phyloP scores from a whole-genome alignment of 768 basidiomycete genomes.

The Phylloporus sp. region DNA sequence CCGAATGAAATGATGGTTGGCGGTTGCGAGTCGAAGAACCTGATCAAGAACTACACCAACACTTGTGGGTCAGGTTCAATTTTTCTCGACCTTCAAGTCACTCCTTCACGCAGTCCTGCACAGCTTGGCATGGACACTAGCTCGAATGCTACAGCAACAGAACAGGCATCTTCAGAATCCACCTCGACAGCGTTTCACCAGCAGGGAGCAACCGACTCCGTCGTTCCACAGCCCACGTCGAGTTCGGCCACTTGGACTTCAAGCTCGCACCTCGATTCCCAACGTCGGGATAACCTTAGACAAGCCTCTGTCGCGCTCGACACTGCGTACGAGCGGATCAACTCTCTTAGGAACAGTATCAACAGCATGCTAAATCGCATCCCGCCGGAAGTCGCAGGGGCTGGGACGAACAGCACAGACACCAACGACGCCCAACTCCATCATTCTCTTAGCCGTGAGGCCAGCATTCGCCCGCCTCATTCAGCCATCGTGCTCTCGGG shows the following conservation, averaged over 20 bases:
- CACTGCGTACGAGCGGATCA: conserved; percentile 50
- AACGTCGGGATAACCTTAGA: conserved; percentile 38
- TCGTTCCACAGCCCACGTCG: conserved; percentile 7
- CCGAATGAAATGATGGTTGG: too few species aligned
- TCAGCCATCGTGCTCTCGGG: conserved; percentile 29
- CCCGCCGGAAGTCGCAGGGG: conserved; percentile 30
- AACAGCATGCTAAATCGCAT: conserved; percentile 38
- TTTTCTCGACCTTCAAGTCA: background rate
- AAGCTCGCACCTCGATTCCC: conserved; percentile 10
- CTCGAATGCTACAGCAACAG: conserved; percentile 7
- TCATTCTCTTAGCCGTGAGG: conserved; percentile 14
- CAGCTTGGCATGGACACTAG: conserved; percentile 20
- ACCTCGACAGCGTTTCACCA: conserved; percentile 11
- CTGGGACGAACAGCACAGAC: conserved; percentile 4
- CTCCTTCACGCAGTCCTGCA: background rate
- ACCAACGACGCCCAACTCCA: conserved; percentile 6
- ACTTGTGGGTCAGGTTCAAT: background rate
- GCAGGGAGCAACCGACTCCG: conserved; percentile 13
- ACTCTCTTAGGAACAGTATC: conserved; percentile 49
- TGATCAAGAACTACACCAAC: background rate
- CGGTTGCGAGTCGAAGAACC: too few species aligned
- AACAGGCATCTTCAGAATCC: conserved; percentile 10
- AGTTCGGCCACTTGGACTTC: conserved; percentile 13
- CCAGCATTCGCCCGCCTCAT: conserved; percentile 27
- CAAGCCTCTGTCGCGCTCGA: conserved; percentile 52